phyloP scores from a whole-genome alignment of 164 flowering plant species.

The Chimonanthus praecox region DNA sequence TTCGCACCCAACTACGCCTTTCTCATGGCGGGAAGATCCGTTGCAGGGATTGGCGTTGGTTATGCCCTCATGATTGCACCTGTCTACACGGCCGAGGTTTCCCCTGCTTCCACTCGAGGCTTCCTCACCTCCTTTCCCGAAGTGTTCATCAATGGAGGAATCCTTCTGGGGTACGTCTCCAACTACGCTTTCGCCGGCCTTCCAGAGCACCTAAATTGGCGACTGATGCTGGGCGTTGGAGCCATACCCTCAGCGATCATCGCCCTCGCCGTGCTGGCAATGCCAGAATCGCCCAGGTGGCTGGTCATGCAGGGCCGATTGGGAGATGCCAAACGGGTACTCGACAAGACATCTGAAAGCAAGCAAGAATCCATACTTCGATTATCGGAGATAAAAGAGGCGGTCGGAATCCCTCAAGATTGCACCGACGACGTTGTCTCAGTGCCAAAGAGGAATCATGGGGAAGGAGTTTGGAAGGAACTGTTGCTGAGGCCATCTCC shows the following conservation, averaged over 20 bases:
- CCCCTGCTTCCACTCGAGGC: slow-evolving; percentile 29
- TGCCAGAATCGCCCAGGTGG: slow-evolving; percentile 92
- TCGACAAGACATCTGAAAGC: slow-evolving; percentile 44
- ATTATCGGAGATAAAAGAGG: slow-evolving; percentile 54
- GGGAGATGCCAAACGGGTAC: slow-evolving; percentile 52
- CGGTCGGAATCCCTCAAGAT: slow-evolving; percentile 52
- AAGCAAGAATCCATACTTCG: slow-evolving; percentile 46
- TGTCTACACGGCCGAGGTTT: slow-evolving; percentile 31
- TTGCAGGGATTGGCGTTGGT: slow-evolving; percentile 37
- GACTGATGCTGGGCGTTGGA: slow-evolving; percentile 73
- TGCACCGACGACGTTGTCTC: slow-evolving; percentile 41
- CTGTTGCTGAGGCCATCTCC: slow-evolving; percentile 53
- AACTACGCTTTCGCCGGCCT: slow-evolving; percentile 55
- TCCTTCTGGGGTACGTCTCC: slow-evolving; percentile 59
- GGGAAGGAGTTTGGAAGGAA: slow-evolving; percentile 60
- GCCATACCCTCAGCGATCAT: slow-evolving; percentile 53
- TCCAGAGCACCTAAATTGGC: slow-evolving; percentile 44
- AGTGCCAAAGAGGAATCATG: slow-evolving; percentile 29
- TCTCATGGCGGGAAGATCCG: slow-evolving; percentile 34
- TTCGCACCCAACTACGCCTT: slow-evolving; percentile 22
- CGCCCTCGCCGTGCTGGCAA: slow-evolving; percentile 35
- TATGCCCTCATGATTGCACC: slow-evolving; percentile 39
- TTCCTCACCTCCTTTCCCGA: slow-evolving; percentile 35
- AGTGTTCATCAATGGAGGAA: slow-evolving; percentile 35
- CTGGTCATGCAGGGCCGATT: slow-evolving; percentile 69